These are phyloP conservation scores for Trichoderma erinaceum DNA, from an alignment of 495 filamentous ascomycete genomes.

Conservation along the genomic window DNA sequence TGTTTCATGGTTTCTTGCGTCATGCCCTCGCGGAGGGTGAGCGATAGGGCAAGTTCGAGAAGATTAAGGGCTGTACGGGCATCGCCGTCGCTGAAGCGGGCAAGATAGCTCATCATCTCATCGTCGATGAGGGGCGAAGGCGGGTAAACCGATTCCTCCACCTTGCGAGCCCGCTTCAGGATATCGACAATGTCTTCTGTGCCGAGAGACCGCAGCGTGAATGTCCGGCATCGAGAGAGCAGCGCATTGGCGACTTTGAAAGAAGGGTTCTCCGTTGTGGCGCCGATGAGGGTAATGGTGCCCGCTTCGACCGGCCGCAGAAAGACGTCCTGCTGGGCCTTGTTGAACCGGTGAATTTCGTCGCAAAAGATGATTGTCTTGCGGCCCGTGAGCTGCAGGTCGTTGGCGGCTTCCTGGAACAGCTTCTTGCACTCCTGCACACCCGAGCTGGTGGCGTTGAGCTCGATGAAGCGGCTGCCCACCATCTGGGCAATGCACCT, in stretches of 20 bases:
- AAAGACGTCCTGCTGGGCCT: conserved; percentile 92
- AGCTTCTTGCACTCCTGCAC: conserved; percentile 95
- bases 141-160: conserved; percentile 40
- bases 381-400: conserved; percentile 72
- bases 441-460: conserved; percentile 85
- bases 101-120: conserved; percentile 72
- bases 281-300: conserved; percentile 84
- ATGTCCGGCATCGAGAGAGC: conserved; percentile 82
- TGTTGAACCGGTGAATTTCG: conserved; percentile 92
- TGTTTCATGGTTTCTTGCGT: conserved; percentile 66
- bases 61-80: conserved; percentile 89
- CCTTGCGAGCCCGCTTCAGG: conserved; percentile 61
- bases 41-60: conserved; percentile 71
- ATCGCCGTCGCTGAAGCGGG: conserved; percentile 83
- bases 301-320: conserved; percentile 88
- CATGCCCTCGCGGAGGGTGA: conserved; percentile 35
- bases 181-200: conserved; percentile 66
- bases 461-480: conserved; percentile 84
- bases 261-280: conserved; percentile 93
- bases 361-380: conserved; percentile 98
- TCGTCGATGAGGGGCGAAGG: conserved; percentile 61
- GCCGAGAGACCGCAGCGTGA: conserved; percentile 71
- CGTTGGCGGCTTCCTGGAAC: conserved; percentile 77
- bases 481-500: conserved; percentile 80
- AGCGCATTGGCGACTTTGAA: conserved; percentile 91